Evolutionary conservation across 345 rosid genomes (phyloP).

Genomic region (Gossypioides kirkii): DNA sequence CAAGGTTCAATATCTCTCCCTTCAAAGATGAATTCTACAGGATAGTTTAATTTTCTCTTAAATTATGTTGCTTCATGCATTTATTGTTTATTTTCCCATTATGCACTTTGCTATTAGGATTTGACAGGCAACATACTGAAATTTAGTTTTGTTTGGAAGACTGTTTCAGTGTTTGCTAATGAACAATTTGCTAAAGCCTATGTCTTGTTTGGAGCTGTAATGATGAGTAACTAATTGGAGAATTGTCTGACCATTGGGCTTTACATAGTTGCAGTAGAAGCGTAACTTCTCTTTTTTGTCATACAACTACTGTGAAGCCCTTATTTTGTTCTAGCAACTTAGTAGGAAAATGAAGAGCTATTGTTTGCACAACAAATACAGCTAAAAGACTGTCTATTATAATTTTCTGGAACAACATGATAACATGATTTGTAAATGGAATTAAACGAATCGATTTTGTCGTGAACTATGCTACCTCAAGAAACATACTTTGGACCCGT

Average conservation of each 20-base stretch:
- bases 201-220: neutral
- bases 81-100: neutral
- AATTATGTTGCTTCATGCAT: neutral
- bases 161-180: neutral
- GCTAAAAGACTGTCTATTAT: neutral
- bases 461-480: neutral
- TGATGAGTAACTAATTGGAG: neutral
- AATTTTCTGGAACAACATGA: neutral
- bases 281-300: neutral
- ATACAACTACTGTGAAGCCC: neutral
- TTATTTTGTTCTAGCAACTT: neutral
- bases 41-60: neutral
- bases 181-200: neutral
- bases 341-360: neutral
- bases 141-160: neutral
- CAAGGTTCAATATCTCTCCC: conserved; percentile 52
- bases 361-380: neutral
- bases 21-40: conserved; percentile 4
- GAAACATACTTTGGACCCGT: neutral
- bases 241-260: neutral
- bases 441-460: neutral
- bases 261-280: neutral
- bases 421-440: neutral
- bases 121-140: neutral
- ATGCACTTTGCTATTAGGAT: neutral